These are phyloP conservation scores for Daldinia grandis DNA, from an alignment of 495 filamentous ascomycete species.

Conservation along the genomic window DNA sequence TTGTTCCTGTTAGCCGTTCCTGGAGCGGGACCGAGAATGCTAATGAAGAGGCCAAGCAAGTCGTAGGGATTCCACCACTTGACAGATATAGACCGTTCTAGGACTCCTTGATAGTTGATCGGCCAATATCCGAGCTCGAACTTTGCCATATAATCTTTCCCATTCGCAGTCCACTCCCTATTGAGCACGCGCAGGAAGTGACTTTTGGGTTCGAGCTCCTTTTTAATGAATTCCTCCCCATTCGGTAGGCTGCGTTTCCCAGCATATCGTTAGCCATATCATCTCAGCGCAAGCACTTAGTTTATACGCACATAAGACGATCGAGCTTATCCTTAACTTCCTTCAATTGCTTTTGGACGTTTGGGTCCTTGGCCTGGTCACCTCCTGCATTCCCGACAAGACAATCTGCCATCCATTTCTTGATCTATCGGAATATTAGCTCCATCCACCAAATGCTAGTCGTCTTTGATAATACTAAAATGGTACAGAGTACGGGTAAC, in stretches of 20 bases:
- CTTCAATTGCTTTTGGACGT: background rate
- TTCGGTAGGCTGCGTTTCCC: background rate
- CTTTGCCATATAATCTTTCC: background rate
- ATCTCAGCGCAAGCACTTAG: background rate
- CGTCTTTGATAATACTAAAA: no score
- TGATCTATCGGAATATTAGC: background rate
- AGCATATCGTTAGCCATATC: background rate
- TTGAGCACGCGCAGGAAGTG: background rate
- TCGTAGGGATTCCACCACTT: background rate
- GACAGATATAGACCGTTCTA: background rate
- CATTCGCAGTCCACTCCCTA: background rate
- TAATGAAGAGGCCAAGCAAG: background rate
- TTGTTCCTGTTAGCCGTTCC: background rate
- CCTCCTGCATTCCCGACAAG: background rate
- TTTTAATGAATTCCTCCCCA: background rate
- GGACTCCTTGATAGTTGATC: background rate
- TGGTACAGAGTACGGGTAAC: background rate
- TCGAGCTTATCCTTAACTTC: background rate
- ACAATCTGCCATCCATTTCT: background rate
- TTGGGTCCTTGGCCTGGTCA: background rate
- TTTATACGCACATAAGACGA: background rate
- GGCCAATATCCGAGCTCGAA: background rate
- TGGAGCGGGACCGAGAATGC: background rate
- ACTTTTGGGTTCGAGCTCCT: background rate
- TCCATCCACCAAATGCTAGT: no score